phyloP scores from a whole-genome alignment of 352 stramenopile species.

The Phytophthora aleatoria region DNA sequence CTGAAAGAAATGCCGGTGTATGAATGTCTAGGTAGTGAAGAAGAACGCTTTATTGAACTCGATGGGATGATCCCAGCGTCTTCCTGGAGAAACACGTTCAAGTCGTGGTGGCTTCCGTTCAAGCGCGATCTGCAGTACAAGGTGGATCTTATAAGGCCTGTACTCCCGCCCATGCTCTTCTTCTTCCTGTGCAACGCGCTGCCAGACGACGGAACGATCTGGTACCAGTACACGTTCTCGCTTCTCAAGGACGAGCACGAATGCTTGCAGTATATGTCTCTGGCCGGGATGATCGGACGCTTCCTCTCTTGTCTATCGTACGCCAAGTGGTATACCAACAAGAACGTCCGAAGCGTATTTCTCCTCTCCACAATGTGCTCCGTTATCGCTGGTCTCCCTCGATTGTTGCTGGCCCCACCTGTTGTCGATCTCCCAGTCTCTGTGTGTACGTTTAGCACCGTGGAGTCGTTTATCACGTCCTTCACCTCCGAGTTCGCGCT shows the following conservation, averaged over 20 bases:
- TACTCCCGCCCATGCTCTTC: slow-evolving; percentile 78
- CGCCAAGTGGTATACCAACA: slow-evolving; percentile 64
- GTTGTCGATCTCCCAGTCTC: slow-evolving; percentile 58
- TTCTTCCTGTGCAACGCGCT: slow-evolving; percentile 83
- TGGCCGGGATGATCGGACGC: slow-evolving; percentile 69
- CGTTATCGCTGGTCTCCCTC: slow-evolving; percentile 64
- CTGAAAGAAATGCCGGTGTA: slow-evolving; percentile 47
- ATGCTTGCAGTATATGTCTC: slow-evolving; percentile 75
- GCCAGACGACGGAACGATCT: slow-evolving; percentile 64
- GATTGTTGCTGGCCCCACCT: slow-evolving; percentile 66
- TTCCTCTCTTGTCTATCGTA: slow-evolving; percentile 82
- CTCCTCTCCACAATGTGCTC: slow-evolving; percentile 73
- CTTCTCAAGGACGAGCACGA: slow-evolving; percentile 60
- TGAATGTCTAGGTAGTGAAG: slow-evolving; percentile 1
- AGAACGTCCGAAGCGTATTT: slow-evolving; percentile 76
- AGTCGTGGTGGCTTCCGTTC: slow-evolving; percentile 49
- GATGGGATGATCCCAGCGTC: slow-evolving; percentile 8
- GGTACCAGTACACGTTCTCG: slow-evolving; percentile 84
- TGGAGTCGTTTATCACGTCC: slow-evolving; percentile 76
- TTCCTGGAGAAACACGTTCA: slow-evolving; percentile 20
- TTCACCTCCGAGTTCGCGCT: slow-evolving; percentile 85
- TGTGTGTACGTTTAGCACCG: slow-evolving; percentile 66
- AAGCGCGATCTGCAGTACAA: slow-evolving; percentile 53
- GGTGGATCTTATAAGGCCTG: slow-evolving; percentile 49
- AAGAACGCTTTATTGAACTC: background rate